A percentile compares a stretch with the other conserved stretches of the same genome.
Evolutionary conservation across 2,329 filamentous ascomycete genomes (phyloP).

Genomic region (Phialophora macrospora): DNA sequence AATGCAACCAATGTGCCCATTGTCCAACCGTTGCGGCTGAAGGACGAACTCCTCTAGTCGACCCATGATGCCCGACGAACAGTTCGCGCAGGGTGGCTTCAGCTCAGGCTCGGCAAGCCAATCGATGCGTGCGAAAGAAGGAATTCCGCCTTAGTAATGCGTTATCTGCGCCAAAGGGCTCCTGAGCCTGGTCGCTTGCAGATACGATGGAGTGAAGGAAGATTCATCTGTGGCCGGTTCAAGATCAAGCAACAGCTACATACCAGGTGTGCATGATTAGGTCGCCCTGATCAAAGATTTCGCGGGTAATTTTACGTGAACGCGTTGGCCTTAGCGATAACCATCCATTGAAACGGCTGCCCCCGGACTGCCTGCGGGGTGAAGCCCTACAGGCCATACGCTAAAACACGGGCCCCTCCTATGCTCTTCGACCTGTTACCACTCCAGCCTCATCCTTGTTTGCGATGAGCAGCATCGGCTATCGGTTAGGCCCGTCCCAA

Average conservation of each 20-base stretch:
- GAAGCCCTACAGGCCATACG: too few species aligned
- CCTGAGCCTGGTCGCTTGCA: not conserved
- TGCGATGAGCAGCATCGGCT: too few species aligned
- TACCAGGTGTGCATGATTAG: not conserved
- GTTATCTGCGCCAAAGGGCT: not conserved
- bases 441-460: too few species aligned
- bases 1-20: not conserved
- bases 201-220: not conserved
- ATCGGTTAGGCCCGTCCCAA: too few species aligned
- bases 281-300: not conserved
- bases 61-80: not conserved
- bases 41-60: not conserved
- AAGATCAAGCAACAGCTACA: not conserved
- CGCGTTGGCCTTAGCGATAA: not conserved
- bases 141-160: not conserved
- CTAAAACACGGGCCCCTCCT: too few species aligned
- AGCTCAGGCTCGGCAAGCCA: not conserved
- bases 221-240: not conserved
- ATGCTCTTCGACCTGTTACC: too few species aligned
- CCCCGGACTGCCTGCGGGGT: too few species aligned
- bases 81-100: not conserved
- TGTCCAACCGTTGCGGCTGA: not conserved
- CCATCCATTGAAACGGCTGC: too few species aligned
- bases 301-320: conserved; percentile 1
- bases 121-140: not conserved